Conservation (phyloP, 805 yeast genomes). For the Wilhelminamyces savonicus region DNA sequence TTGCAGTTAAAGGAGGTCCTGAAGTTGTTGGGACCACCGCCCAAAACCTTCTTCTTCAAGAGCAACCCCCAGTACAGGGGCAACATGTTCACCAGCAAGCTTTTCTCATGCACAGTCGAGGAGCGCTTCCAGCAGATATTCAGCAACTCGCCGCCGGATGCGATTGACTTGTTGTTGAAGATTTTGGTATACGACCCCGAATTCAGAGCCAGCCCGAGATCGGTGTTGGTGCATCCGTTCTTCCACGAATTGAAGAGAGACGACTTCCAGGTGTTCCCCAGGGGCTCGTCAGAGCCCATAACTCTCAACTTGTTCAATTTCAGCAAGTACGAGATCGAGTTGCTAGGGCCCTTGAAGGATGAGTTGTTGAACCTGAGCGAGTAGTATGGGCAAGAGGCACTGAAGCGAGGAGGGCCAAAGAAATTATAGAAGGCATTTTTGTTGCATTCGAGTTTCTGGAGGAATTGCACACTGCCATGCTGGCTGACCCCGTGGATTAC, state of each 20-base stretch:
- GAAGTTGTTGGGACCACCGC: constrained; percentile 85
- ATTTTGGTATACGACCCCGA: constrained; percentile 90
- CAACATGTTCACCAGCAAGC: constrained; percentile 61
- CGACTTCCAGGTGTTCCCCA: constrained; percentile 47
- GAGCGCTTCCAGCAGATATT: constrained; percentile 44
- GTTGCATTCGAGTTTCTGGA: too few species aligned
- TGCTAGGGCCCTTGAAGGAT: constrained; percentile 34
- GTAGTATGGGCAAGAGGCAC: too few species aligned
- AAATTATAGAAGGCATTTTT: too few species aligned
- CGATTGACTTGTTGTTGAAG: constrained; percentile 74
- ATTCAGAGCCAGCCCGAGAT: constrained; percentile 69
- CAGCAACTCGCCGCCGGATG: constrained; percentile 72
- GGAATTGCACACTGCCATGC: too few species aligned
- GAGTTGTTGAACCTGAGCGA: constrained; percentile 18
- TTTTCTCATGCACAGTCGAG: constrained; percentile 49
- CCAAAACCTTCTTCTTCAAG: constrained; percentile 59
- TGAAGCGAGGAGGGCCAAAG: too few species aligned
- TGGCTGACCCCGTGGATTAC: too few species aligned
- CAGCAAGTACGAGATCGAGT: constrained; percentile 59
- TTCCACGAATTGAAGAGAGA: constrained; percentile 75
- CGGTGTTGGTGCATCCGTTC: constrained; percentile 82
- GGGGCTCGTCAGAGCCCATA: constrained; percentile 41
- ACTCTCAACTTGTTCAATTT: constrained; percentile 57
- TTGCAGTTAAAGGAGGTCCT: constrained; percentile 87
- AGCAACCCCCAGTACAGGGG: constrained; percentile 74